A percentile compares a stretch with the other conserved stretches of the same genome.
Conservation (phyloP, 2,329 filamentous ascomycete genomes). For the Aspergillus luchuensis region DNA sequence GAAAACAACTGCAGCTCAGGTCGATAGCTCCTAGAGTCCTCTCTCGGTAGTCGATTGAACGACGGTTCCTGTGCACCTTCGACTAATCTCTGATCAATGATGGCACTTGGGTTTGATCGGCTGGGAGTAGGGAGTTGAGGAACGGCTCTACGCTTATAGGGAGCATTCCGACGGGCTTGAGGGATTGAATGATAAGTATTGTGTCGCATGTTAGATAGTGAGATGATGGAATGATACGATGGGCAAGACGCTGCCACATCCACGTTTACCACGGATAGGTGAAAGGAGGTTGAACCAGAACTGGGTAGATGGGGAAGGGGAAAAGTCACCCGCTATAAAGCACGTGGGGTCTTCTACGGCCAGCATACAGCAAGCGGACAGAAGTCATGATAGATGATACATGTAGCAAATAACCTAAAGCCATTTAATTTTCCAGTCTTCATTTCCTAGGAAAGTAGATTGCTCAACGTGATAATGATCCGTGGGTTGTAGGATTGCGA, state of each 20-base stretch:
- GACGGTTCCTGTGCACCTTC: constrained; percentile 24
- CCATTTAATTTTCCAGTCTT: neutral
- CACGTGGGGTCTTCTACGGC: neutral
- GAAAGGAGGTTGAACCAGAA: neutral
- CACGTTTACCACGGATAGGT: neutral
- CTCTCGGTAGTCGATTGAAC: constrained; percentile 6
- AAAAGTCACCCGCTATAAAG: constrained; percentile 9
- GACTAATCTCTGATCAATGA: constrained; percentile 29
- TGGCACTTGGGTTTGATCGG: constrained; percentile 13
- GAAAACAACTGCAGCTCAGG: neutral
- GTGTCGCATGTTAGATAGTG: constrained; percentile 20
- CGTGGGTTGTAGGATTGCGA: neutral
- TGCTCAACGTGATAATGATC: neutral
- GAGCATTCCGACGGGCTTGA: constrained; percentile 12
- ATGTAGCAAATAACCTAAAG: neutral
- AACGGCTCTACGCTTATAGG: constrained; percentile 16
- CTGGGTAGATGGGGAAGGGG: neutral
- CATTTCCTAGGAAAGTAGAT: neutral
- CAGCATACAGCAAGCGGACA: neutral
- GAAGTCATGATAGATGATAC: neutral
- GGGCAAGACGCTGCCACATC: neutral
- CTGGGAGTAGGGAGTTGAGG: constrained; percentile 1
- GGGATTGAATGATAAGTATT: constrained; percentile 11
- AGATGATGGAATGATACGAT: neutral
- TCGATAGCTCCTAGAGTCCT: neutral